Percentiles rank a stretch among this genome's conserved stretches.
phyloP scores from a whole-genome alignment of 306 rosid genomes.

The cucumber (Cucumis sativus) region DNA sequence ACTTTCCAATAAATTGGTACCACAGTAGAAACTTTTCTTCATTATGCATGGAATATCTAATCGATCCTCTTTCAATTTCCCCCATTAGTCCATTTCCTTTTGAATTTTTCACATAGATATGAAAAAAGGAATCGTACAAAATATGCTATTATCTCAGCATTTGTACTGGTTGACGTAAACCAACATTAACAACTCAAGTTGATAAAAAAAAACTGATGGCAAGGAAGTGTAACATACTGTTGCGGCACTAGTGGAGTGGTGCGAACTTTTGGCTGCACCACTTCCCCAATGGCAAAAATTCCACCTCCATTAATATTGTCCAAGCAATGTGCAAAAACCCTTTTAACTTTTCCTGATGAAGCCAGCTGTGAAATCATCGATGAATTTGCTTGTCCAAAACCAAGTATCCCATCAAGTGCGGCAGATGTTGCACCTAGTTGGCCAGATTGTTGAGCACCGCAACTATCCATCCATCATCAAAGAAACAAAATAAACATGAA shows the following conservation, averaged over 20 bases:
- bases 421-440: conserved; percentile 28
- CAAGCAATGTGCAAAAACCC: conserved; percentile 80
- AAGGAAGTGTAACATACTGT: conserved; percentile 36
- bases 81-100: neutral
- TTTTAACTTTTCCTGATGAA: conserved; percentile 63
- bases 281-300: conserved; percentile 81
- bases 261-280: conserved; percentile 47
- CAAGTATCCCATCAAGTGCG: conserved; percentile 76
- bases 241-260: conserved; percentile 44
- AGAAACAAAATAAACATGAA: neutral
- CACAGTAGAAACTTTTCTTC: neutral
- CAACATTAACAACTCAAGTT: neutral
- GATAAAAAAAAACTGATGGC: conserved; percentile 9
- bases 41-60: neutral
- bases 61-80: neutral
- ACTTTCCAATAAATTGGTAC: neutral
- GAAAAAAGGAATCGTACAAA: neutral
- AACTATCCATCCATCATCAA: conserved; percentile 26
- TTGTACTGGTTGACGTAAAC: neutral
- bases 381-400: conserved; percentile 88
- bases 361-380: conserved; percentile 88
- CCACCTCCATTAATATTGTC: conserved; percentile 76
- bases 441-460: conserved; percentile 65
- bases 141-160: neutral
- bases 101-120: neutral